Percentiles rank a stretch among this genome's conserved stretches.
Evolutionary conservation across 139 green algal genomes (phyloP).

Genomic region (Volvox africanus): DNA sequence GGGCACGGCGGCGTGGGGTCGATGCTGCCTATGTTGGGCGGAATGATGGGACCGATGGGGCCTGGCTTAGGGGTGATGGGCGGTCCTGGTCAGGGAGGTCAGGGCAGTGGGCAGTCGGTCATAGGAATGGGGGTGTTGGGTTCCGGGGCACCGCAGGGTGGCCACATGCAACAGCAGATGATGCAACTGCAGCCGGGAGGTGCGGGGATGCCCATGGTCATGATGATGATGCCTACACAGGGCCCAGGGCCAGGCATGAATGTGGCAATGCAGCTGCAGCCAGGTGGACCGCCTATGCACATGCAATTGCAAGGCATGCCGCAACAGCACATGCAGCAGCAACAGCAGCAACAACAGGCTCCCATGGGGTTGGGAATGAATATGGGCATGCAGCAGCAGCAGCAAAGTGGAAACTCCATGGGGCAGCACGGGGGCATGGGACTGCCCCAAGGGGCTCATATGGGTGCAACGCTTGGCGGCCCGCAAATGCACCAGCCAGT

Average conservation of each 20-base stretch:
- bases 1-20: neutral
- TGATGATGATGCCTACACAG: constrained; percentile 11
- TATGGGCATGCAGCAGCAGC: constrained; percentile 32
- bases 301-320: constrained; percentile 2
- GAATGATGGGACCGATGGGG: neutral
- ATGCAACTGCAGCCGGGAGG: neutral
- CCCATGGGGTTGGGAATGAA: neutral
- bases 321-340: neutral
- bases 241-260: neutral
- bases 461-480: neutral
- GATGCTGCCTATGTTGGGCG: neutral
- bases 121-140: neutral
- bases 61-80: neutral
- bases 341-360: neutral
- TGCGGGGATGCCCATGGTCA: neutral
- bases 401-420: neutral
- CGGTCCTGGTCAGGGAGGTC: neutral
- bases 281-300: neutral
- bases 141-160: neutral
- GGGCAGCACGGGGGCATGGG: neutral
- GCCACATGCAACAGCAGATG: constrained; percentile 5
- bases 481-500: neutral
- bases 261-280: constrained; percentile 22
- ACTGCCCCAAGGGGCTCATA: neutral
- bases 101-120: neutral